Percentiles rank a stretch among this genome's conserved stretches.
These are phyloP conservation scores for Lavandula angustifolia DNA, from an alignment of 257 asterid genomes.

Conservation along the genomic window DNA sequence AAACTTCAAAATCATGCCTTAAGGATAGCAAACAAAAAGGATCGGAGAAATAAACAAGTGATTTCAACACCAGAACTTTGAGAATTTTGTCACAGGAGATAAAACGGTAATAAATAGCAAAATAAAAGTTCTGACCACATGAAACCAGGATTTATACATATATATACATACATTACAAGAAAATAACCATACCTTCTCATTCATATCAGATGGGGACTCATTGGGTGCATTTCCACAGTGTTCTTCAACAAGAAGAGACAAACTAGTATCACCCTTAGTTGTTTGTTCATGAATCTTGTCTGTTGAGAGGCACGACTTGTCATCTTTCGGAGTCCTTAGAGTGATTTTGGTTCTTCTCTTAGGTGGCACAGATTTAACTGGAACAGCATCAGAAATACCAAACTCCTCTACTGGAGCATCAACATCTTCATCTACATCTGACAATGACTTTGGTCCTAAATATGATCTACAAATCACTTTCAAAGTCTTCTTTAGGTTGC, in stretches of 20 bases:
- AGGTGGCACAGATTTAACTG: conserved; percentile 76
- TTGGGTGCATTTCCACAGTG: conserved; percentile 40
- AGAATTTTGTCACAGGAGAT: background rate
- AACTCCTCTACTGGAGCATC: conserved; percentile 52
- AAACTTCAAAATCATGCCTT: background rate
- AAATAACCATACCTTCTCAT: conserved; percentile 50
- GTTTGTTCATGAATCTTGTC: conserved; percentile 40
- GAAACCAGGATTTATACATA: background rate
- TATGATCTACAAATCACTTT: conserved; percentile 50
- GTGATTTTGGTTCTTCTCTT: conserved; percentile 78
- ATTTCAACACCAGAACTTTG: background rate
- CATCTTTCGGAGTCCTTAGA: conserved; percentile 49
- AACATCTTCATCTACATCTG: conserved; percentile 49
- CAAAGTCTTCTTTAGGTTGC: conserved; percentile 53
- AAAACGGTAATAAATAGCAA: background rate
- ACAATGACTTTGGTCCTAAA: conserved; percentile 41
- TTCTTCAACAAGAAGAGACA: conserved; percentile 42
- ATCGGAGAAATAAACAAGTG: background rate
- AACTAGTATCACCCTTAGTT: conserved; percentile 34
- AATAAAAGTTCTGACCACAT: conserved; percentile 8
- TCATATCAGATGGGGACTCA: conserved; percentile 40
- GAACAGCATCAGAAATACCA: conserved; percentile 54
- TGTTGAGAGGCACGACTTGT: conserved; percentile 36
- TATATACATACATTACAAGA: conserved; percentile 11
- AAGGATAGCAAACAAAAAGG: background rate